Evolutionary conservation across 371 early-diverging fungal genomes (phyloP).

Genomic region (Mucor racemosus): DNA sequence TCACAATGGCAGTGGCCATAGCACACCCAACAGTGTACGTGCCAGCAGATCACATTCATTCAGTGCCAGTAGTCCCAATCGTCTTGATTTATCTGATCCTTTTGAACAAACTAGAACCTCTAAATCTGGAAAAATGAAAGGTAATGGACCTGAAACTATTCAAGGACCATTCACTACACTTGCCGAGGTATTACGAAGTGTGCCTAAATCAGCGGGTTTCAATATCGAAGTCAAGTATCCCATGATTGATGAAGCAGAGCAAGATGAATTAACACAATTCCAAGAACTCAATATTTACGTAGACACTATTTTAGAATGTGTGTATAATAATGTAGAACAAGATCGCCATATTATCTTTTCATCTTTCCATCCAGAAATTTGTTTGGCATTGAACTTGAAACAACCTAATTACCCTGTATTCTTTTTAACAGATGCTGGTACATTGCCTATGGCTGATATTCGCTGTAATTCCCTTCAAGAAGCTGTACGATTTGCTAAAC

Average conservation of each 20-base stretch:
- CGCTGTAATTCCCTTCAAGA: conserved; percentile 85
- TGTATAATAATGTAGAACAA: conserved; percentile 68
- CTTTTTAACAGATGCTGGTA: conserved; percentile 91
- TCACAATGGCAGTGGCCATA: not conserved
- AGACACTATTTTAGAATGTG: conserved; percentile 82
- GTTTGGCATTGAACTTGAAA: conserved; percentile 83
- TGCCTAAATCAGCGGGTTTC: conserved; percentile 84
- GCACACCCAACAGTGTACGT: conserved; percentile 27
- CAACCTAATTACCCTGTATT: conserved; percentile 87
- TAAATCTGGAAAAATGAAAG: conserved; percentile 59
- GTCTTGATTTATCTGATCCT: conserved; percentile 31
- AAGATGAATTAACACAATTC: conserved; percentile 59
- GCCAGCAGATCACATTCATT: conserved; percentile 58
- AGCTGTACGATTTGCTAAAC: conserved; percentile 85
- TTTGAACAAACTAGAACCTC: conserved; percentile 44
- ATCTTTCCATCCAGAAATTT: conserved; percentile 93
- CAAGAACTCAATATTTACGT: conserved; percentile 89
- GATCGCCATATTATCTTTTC: conserved; percentile 90
- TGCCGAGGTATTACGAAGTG: conserved; percentile 75
- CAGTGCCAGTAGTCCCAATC: conserved; percentile 44
- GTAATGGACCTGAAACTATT: conserved; percentile 75
- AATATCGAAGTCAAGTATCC: conserved; percentile 99
- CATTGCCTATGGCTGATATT: conserved; percentile 73
- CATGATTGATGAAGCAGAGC: conserved; percentile 86
- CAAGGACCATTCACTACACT: conserved; percentile 86